Evolutionary conservation across 768 basidiomycete species (phyloP).

Genomic region (Kwoniella europaea): DNA sequence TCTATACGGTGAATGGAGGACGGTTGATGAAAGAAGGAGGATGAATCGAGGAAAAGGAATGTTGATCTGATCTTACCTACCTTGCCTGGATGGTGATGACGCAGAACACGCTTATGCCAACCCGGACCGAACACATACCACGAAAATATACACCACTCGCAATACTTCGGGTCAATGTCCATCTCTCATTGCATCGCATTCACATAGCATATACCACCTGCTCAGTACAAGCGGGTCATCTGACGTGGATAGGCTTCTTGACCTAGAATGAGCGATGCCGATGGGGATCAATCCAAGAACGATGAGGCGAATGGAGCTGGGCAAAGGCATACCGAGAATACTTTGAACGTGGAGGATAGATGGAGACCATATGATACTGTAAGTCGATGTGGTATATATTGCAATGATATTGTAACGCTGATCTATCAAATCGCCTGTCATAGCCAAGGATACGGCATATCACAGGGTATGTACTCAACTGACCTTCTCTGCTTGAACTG

Average conservation of each 20-base stretch:
- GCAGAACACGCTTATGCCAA: conserved; percentile 4
- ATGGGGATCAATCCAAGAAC: background rate
- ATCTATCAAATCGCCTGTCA: background rate
- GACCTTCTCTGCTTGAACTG: background rate
- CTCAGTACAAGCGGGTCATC: too few species aligned
- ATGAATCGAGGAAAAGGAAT: background rate
- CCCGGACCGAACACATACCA: background rate
- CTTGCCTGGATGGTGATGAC: background rate
- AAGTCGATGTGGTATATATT: background rate
- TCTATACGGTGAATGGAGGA: background rate
- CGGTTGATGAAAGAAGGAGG: background rate
- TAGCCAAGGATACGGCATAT: conserved; percentile 49
- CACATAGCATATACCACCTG: too few species aligned
- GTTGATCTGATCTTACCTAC: background rate
- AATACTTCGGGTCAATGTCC: background rate
- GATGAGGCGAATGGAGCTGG: background rate
- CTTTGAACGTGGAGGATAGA: background rate
- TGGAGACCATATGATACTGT: conserved; percentile 25
- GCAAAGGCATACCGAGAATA: background rate
- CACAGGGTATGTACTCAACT: conserved; percentile 41
- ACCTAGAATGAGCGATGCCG: background rate
- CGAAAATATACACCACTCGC: background rate
- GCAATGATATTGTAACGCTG: background rate
- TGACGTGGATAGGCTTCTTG: too few species aligned
- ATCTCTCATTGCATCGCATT: background rate